Base-by-base conservation (phyloP, 345 rosid species). In the Arabidopsis thaliana region DNA sequence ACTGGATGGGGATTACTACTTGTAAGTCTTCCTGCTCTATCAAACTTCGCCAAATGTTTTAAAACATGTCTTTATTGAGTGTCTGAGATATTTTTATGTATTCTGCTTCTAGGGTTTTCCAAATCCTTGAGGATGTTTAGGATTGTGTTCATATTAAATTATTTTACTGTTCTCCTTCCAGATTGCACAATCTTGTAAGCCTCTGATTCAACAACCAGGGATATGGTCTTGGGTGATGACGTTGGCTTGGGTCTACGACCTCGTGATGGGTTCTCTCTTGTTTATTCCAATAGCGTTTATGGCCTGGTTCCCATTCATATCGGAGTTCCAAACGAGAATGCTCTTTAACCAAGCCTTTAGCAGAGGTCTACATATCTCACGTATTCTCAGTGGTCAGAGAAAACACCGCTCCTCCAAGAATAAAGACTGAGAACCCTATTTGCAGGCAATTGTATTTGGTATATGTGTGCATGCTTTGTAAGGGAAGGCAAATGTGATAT, bases 321-420 rank as follows among this genome's bases (percentile, higher is more conserved):
- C 95, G 0, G 95, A 89, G 66, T 91, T 91, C 79, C 95, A 91
- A 73, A 87, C 93, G n/a, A 84, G 97, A 46, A 86, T 91, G 89
- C 84, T 91, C n/a, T 91, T 91, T 82, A 91, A 91, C 87, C 95
- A 89, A 82, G 95, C 97, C 14, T 91, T 91, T 75, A 89, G 97
- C 76, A 86, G 93, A 83, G 97, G 95, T 77, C 81, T 91, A 32
- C 97, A 86, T 74, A 89, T 91, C 65, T 89, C 92, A 1, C 93
- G 90, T 67, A 87, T 91, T 78, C 94, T 91, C 25, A 86, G 90
- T 12, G 91, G 97, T 49, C 85, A 81, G 49, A 86, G 28, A 2
- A 25, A 25, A 25, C 28, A 25, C 28, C 28, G 28, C 28, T 25
- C 28, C 28, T 25, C 28, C 28, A 2, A 25, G 28, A 25, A 25